Conservation (phyloP, 1,284 basidiomycete species). For the Ceratobasidium sp. region DNA sequence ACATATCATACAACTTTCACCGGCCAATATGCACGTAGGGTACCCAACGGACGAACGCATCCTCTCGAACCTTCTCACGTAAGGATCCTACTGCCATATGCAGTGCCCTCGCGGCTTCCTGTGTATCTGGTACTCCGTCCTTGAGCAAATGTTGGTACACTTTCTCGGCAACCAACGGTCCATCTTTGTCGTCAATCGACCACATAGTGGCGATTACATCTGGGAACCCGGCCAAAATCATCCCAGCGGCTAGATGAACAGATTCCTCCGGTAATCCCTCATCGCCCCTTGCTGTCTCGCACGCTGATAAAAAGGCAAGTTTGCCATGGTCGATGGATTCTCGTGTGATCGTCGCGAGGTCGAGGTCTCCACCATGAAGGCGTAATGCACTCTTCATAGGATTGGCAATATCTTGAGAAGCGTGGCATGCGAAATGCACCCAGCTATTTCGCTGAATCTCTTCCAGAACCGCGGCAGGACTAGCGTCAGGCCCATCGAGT, state of each 20-base stretch:
- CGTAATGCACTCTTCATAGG: constrained; percentile 10
- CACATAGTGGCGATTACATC: not conserved
- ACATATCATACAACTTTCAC: too few relatives aligned
- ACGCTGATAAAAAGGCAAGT: constrained; percentile 8
- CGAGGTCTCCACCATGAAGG: not conserved
- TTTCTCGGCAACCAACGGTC: not conserved
- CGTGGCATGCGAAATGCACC: constrained; percentile 18
- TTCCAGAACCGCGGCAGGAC: not conserved
- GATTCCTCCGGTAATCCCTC: not conserved
- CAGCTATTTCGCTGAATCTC: not conserved
- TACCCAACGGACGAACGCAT: not conserved
- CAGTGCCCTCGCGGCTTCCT: not conserved
- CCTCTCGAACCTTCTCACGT: not conserved
- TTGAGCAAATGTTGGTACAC: not conserved
- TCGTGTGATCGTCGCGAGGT: not conserved
- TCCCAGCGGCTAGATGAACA: constrained; percentile 3
- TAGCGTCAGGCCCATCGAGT: not conserved
- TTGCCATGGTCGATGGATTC: not conserved
- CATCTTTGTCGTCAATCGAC: too few relatives aligned
- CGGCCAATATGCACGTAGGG: constrained; percentile 3
- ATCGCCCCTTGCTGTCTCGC: too few relatives aligned
- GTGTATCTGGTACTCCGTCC: not conserved
- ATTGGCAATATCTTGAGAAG: not conserved
- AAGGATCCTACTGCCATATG: not conserved
- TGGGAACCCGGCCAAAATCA: constrained; percentile 3